Base-by-base conservation (phyloP, 345 rosid genomes). In the Salix dunnii region DNA sequence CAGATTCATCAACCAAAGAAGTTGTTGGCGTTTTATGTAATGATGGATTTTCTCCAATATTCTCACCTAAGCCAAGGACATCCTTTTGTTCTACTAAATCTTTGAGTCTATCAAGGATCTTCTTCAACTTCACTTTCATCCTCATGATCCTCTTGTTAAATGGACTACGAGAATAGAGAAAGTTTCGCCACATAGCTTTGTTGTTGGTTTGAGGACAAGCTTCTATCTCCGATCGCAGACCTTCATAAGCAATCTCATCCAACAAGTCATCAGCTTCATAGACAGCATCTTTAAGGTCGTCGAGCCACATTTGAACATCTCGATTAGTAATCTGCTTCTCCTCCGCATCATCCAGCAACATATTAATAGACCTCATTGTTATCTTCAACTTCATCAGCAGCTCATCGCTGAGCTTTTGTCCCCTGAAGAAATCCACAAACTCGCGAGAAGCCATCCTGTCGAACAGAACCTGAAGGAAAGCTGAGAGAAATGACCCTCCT, bases 1-100 rank as follows among this genome's bases (percentile, higher is more conserved):
- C 74, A 60, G 79, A 82, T 31, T 74, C 77, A 70, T 77, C 79
- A 2, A 74, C 71, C 18, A 82, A 20, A 5, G 73, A 82, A 60
- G 79, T 82, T 12, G 82, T 51, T 0, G 79, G 74, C 8, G 43
- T 28, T 70, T 67, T 79, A 18, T 18, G 70, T 23, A 53, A 33
- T 4, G 46, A 28, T 18, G 10, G 40, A 1, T 67, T 62, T 43
- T 67, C 70, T 4, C 55, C 72, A 28, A 60, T 60, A 35, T 38
- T 53, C 40, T 79, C 74, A 42, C 51, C 74, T 70, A 74, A 65
- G 23, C 78, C 67, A 36, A 79, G 77, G 2, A 63, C 21, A 14
- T 61, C 67, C 66, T 70, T 79, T 25, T 62, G 65, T 17, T 69
- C 67, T 2, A 61, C 68, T 61, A 68, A 33, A 36, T 60, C 10